These are phyloP conservation scores for Agapanthus africanus DNA, from an alignment of 106 monocot genomes.

Conservation along the genomic window DNA sequence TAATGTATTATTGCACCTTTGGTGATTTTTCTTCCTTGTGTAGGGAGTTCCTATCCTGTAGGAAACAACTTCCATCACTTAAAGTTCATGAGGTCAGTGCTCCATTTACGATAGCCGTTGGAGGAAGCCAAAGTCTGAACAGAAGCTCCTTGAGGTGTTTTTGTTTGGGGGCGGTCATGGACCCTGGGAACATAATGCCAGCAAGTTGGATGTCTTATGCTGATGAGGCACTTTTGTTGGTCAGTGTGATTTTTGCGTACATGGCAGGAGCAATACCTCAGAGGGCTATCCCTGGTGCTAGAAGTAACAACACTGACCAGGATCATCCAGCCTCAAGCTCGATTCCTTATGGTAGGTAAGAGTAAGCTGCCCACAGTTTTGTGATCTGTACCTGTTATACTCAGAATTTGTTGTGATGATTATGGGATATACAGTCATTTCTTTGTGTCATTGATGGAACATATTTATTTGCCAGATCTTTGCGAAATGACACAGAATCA, in stretches of 20 bases:
- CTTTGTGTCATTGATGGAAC: conserved; percentile 1
- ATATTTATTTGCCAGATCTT: conserved; percentile 18
- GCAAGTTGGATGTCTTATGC: conserved; percentile 35
- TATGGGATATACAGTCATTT: background rate
- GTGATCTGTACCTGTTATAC: background rate
- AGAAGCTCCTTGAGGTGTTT: conserved; percentile 16
- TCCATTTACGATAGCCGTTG: background rate
- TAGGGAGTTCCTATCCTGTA: conserved; percentile 10
- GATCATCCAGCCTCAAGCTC: conserved; percentile 13
- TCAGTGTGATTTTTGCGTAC: conserved; percentile 68
- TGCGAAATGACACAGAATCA: conserved; percentile 6
- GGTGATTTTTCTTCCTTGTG: conserved; percentile 2
- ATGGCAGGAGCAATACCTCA: conserved; percentile 64
- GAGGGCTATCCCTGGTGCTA: conserved; percentile 8
- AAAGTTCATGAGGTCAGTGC: background rate
- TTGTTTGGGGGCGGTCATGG: conserved; percentile 30
- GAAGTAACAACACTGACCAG: conserved; percentile 9
- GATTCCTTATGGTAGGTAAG: conserved; percentile 70
- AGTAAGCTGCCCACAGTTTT: conserved; percentile 17
- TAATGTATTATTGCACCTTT: no score
- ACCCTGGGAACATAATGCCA: conserved; percentile 33
- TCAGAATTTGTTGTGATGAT: background rate
- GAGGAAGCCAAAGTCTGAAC: background rate
- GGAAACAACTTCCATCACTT: background rate
- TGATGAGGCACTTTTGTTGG: conserved; percentile 62